Evolutionary conservation across 2,329 filamentous ascomycete species (phyloP), one percentile per base, ranked within the genome.

Genomic region (Ilyonectria mors-panacis): DNA sequence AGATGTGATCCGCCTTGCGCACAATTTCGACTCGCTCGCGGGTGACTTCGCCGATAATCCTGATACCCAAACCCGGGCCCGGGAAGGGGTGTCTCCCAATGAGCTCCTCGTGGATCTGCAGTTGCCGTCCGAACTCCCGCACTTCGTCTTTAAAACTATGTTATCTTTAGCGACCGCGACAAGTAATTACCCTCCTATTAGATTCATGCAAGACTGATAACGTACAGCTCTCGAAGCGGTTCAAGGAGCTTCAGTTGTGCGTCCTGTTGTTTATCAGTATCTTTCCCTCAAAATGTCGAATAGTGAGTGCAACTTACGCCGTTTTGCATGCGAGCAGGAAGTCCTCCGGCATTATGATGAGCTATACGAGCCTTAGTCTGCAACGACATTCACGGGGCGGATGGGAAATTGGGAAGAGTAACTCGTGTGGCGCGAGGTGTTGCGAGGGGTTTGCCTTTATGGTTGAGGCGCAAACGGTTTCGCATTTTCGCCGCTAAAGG

Each of bases 1-100:
- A 95, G 76, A 95, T 95, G 76, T 89, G 78, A 75, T 95, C 93
- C 1, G 93, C 93, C 78, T 92, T 85, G 17, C 93, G 84, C 2
- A 90, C 93, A 69, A 97, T 96, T 61, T 89, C 89, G 15, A 97
- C 92, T 45, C 92, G 88, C 77, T 94, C 91, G 4, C 85, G 87
- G 3, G 93, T 96, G 23, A 97, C 91, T 75, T 95, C 94, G 44
- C 94, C 94, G 1, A 97, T 84, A 67, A 97, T 91, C 63, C 93
- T 87, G 72, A 95, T 92, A n/a, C 88, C 94, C 67, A 97, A 89
- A 58, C 82, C 87, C 0, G 85, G 92, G 44, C 93, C 92, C 0
- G 92, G 92, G 86, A 94, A 94, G 26, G 92, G 92, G 76, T 94
- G 93, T 35, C 93, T 57, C 12, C 21, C 28, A 28, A 70, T 45